A percentile compares a stretch with the other conserved stretches of the same genome.
Evolutionary conservation across 1,284 basidiomycete species (phyloP).

Genomic region (Sanghuangporus baumii): DNA sequence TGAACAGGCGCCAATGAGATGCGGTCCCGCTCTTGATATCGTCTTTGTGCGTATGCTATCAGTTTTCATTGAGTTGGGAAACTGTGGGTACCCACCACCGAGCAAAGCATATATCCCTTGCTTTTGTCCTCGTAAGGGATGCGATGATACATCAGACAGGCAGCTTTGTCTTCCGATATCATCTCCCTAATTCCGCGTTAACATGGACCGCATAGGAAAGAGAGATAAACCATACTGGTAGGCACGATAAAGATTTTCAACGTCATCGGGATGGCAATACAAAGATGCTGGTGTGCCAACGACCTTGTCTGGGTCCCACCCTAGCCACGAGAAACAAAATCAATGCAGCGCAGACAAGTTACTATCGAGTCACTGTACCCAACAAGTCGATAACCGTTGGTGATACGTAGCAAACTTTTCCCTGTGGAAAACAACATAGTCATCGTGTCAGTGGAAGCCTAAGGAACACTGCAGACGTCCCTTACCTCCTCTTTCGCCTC

Average conservation of each 20-base stretch:
- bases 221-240: conserved; percentile 48
- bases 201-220: background rate
- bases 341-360: background rate
- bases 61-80: conserved; percentile 1
- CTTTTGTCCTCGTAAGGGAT: conserved; percentile 69
- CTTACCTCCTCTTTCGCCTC: conserved; percentile 66
- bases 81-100: conserved; percentile 45
- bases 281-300: conserved; percentile 59
- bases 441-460: background rate
- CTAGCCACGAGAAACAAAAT: conserved; percentile 30
- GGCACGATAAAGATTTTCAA: conserved; percentile 51
- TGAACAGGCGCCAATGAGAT: conserved; percentile 67
- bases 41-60: background rate
- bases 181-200: conserved; percentile 45
- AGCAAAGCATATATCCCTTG: conserved; percentile 65
- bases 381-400: conserved; percentile 66
- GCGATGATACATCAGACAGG: conserved; percentile 66
- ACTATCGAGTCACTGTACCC: conserved; percentile 34
- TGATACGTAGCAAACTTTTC: conserved; percentile 31
- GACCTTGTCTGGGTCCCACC: conserved; percentile 65
- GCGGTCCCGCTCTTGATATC: conserved; percentile 50
- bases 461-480: background rate
- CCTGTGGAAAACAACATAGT: background rate
- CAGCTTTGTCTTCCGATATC: conserved; percentile 68
- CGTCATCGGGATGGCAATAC: conserved; percentile 73